Percentiles rank a stretch among this genome's conserved stretches.
phyloP scores from a whole-genome alignment of 148 eudicot genomes.

The Drosera capensis region DNA sequence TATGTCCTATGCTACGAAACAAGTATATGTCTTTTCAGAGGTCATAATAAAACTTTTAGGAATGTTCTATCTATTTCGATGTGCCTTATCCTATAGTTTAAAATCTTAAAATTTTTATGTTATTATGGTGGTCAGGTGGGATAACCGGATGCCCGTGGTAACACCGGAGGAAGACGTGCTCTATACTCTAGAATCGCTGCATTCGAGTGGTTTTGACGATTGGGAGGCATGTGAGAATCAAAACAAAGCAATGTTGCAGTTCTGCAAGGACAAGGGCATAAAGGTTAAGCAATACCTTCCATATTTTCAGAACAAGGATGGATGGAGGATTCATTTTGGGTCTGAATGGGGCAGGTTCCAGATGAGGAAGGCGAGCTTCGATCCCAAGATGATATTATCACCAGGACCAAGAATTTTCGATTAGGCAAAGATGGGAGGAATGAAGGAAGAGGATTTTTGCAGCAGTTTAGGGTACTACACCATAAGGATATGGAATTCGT shows the following conservation, averaged over 20 bases:
- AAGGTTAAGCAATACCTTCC: conserved; percentile 69
- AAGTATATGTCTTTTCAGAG: conserved; percentile 41
- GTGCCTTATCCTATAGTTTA: too few relatives aligned
- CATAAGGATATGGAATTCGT: too few relatives aligned
- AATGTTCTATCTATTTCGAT: too few relatives aligned
- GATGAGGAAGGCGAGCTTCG: conserved; percentile 41
- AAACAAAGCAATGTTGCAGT: conserved; percentile 36
- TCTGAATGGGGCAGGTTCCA: conserved; percentile 46
- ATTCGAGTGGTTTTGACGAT: conserved; percentile 29
- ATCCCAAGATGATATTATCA: conserved; percentile 73
- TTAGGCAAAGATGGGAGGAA: too few relatives aligned
- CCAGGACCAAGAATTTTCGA: conserved; percentile 75
- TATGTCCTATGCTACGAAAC: conserved; percentile 59
- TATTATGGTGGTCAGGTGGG: conserved; percentile 82
- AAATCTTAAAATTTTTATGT: too few relatives aligned
- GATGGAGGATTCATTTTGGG: conserved; percentile 73
- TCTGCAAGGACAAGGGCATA: conserved; percentile 44
- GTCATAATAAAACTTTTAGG: too few relatives aligned
- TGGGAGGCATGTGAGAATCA: conserved; percentile 30
- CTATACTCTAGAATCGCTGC: conserved; percentile 56
- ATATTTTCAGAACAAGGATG: conserved; percentile 32
- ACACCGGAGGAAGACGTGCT: conserved; percentile 68
- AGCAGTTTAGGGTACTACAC: too few relatives aligned
- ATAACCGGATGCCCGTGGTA: conserved; percentile 58
- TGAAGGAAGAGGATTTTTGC: too few relatives aligned